Evolutionary conservation across 768 basidiomycete species (phyloP).

Genomic region (Candolleomyces aberdarensis): DNA sequence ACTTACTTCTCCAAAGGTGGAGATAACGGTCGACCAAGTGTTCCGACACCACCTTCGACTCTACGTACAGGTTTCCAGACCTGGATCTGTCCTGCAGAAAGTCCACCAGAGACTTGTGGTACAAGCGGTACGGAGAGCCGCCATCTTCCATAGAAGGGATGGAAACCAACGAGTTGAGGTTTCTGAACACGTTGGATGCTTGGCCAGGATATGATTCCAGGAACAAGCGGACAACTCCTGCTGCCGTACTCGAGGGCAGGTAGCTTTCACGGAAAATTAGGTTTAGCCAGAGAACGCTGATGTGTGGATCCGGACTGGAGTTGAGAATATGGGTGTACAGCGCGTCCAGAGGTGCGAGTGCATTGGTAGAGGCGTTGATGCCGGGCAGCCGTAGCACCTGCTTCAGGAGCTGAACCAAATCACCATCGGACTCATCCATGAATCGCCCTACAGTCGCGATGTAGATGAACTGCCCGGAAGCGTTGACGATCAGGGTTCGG

Average conservation of each 20-base stretch:
- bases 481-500: not conserved
- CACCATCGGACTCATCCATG: not conserved
- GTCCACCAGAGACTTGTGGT: not conserved
- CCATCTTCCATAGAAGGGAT: no score
- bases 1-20: not conserved
- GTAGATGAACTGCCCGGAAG: not conserved
- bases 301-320: not conserved
- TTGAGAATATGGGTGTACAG: not conserved
- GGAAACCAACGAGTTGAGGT: not conserved
- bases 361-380: not conserved
- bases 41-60: not conserved
- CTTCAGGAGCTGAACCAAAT: not conserved
- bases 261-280: not conserved
- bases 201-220: not conserved
- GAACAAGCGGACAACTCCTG: not conserved
- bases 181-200: not conserved
- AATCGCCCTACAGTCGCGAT: not conserved
- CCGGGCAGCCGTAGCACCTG: not conserved
- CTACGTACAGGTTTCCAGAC: not conserved
- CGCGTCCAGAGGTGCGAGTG: not conserved
- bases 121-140: not conserved
- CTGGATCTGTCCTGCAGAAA: not conserved
- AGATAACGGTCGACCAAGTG: not conserved
- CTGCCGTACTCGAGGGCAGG: not conserved
- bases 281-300: not conserved